Evolutionary conservation across 257 asterid genomes (phyloP), one percentile per base, ranked within the genome.

Genomic region (Cynanchum wilfordii): DNA sequence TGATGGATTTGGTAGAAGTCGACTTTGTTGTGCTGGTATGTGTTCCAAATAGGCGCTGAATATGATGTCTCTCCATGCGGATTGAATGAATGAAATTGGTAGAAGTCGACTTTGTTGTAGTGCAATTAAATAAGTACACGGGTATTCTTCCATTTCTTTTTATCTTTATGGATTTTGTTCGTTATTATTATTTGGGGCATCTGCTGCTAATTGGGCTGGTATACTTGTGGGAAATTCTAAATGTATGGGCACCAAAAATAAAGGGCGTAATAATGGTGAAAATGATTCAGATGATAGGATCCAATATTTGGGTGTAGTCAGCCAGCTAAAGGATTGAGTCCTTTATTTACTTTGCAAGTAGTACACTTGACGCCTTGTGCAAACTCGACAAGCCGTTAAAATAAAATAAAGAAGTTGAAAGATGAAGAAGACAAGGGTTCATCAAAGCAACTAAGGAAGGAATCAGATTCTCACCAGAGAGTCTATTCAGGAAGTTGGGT

Each of bases 391-490:
- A 25, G 65, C 6, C 2, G n/a, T 13, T 59, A 59, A 59, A 59
- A 7, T 59, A 59, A 59, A 59, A 7, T 15, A 60, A 20, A 60
- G 66, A 29, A 4, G 15, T 17, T 33, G 3, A 19, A 64, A 36
- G 69, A 36, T 20, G 16, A 7, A 50, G 55, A 17, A 16, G 20
- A 50, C n/a, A 64, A 36, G 38, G 69, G 69, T 64, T 47, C 69
- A 64, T 47, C 69, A 64, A 36, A 64, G 25, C 49, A 63, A 63
- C 33, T 13, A 9, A 62, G 29, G 16, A 64, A 64, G 50, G 69
- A 36, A 64, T 64, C 69, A 64, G 69, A 64, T 64, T 64, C 68
- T 36, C 68, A 19, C 29, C 27, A 13, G 27, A 19, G 50, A 19
- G 69, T 10, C 68, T 12, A 29, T 30, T 4, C 45, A 3, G 22